Conservation (phyloP, 2,329 filamentous ascomycete species). For the Penicillium sp. region DNA sequence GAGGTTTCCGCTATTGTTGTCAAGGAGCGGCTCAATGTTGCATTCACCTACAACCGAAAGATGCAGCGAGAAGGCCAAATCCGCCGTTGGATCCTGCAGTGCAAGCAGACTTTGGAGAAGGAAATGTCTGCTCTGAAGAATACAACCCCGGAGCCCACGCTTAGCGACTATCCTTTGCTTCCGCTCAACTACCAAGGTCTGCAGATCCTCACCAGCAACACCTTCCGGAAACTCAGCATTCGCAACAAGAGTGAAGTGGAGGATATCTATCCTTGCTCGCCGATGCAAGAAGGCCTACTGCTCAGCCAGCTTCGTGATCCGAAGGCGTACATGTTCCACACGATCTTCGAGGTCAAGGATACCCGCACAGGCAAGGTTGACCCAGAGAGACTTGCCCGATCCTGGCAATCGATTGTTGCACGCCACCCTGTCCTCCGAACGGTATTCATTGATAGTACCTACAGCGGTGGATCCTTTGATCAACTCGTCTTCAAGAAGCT, state of each 20-base stretch:
- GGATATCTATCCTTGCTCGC: conserved; percentile 35
- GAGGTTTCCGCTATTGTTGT: conserved; percentile 49
- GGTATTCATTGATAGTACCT: conserved; percentile 32
- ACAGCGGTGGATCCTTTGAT: conserved; percentile 33
- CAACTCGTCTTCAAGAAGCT: conserved; percentile 33
- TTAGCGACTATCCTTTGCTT: conserved; percentile 43
- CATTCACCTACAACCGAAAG: conserved; percentile 46
- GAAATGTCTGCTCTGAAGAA: conserved; percentile 23
- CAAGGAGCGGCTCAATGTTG: conserved; percentile 43
- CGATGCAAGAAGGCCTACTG: conserved; percentile 36
- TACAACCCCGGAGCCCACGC: conserved; percentile 30
- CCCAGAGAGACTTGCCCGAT: conserved; percentile 23
- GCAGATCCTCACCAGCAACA: conserved; percentile 30
- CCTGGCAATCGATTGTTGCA: conserved; percentile 31
- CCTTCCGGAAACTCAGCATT: conserved; percentile 35
- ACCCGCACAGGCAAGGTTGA: conserved; percentile 20
- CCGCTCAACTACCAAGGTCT: conserved; percentile 40
- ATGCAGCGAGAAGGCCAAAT: conserved; percentile 44
- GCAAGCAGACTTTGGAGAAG: conserved; percentile 34
- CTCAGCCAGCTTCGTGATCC: conserved; percentile 36
- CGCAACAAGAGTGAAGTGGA: conserved; percentile 26
- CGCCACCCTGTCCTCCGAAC: conserved; percentile 34
- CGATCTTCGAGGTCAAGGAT: conserved; percentile 31
- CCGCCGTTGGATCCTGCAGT: conserved; percentile 41
- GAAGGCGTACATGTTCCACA: conserved; percentile 34